Evolutionary conservation across 164 flowering plant species (phyloP).

Genomic region (Annona cherimola): DNA sequence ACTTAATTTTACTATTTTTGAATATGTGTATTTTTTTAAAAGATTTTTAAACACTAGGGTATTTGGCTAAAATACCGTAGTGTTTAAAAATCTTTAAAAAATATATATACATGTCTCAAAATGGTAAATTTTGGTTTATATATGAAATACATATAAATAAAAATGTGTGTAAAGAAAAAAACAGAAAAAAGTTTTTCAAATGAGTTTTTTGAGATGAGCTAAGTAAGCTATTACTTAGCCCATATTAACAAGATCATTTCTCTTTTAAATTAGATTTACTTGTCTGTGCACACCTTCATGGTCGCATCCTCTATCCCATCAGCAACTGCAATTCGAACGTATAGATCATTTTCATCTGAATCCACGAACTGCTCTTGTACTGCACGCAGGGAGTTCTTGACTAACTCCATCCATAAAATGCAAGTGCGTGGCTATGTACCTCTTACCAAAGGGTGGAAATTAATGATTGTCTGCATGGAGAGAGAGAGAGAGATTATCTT

Average conservation of each 20-base stretch:
- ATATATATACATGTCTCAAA: too few relatives aligned
- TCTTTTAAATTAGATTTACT: background rate
- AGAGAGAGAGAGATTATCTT: too few relatives aligned
- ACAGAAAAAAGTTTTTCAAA: too few relatives aligned
- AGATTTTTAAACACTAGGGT: too few relatives aligned
- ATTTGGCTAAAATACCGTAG: too few relatives aligned
- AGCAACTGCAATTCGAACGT: constrained; percentile 84
- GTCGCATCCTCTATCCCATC: constrained; percentile 98
- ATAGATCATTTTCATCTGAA: constrained; percentile 76
- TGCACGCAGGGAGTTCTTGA: constrained; percentile 96
- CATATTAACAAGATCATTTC: background rate
- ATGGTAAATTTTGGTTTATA: too few relatives aligned
- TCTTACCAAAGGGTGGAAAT: constrained; percentile 18
- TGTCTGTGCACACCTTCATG: constrained; percentile 53
- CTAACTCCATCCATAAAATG: constrained; percentile 98
- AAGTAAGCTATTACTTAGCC: background rate
- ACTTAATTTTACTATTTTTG: too few relatives aligned
- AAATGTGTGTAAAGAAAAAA: too few relatives aligned
- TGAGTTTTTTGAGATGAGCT: background rate
- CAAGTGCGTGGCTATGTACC: constrained; percentile 91
- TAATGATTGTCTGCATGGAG: background rate
- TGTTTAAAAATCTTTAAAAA: too few relatives aligned
- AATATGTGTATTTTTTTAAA: too few relatives aligned
- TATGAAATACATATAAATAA: too few relatives aligned
- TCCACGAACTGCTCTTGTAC: constrained; percentile 88